phyloP scores from a whole-genome alignment of 2,329 filamentous ascomycete genomes.

The Lithohypha guttulata region DNA sequence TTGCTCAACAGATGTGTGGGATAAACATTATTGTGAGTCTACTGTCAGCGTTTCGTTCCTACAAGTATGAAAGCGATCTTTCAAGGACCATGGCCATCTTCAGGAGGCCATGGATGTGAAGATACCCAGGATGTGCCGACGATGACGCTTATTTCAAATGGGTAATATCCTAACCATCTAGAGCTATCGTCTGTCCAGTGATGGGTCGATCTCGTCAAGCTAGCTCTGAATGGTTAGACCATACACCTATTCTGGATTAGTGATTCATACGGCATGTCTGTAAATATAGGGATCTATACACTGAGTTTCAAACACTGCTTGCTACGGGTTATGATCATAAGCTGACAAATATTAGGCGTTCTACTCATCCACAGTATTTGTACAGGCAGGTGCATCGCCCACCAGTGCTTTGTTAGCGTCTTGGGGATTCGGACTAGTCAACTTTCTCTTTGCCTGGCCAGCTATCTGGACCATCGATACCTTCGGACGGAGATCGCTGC shows the following conservation, averaged over 20 bases:
- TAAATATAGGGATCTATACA: no score
- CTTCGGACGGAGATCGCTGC: constrained; percentile 49
- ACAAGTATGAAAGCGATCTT: neutral
- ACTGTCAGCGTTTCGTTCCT: no score
- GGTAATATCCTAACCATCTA: no score
- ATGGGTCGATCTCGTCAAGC: no score
- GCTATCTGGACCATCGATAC: constrained; percentile 49
- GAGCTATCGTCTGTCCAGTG: no score
- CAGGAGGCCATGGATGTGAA: no score
- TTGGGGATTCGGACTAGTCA: constrained; percentile 14
- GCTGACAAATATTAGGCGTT: constrained; percentile 32
- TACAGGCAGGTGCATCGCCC: constrained; percentile 42
- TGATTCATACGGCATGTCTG: no score
- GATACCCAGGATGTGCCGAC: no score
- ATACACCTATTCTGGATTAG: no score
- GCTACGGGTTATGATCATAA: constrained; percentile 27
- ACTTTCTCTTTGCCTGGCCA: constrained; percentile 14
- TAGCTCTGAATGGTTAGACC: no score
- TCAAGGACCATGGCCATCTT: neutral
- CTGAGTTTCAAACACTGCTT: no score
- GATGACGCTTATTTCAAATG: no score
- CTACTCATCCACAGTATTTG: constrained; percentile 55
- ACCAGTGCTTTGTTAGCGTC: constrained; percentile 38
- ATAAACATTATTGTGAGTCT: constrained; percentile 23
- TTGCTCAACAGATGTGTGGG: constrained; percentile 28